These are phyloP conservation scores for Plasmopara muralis DNA, from an alignment of 352 stramenopile genomes.

Conservation along the genomic window DNA sequence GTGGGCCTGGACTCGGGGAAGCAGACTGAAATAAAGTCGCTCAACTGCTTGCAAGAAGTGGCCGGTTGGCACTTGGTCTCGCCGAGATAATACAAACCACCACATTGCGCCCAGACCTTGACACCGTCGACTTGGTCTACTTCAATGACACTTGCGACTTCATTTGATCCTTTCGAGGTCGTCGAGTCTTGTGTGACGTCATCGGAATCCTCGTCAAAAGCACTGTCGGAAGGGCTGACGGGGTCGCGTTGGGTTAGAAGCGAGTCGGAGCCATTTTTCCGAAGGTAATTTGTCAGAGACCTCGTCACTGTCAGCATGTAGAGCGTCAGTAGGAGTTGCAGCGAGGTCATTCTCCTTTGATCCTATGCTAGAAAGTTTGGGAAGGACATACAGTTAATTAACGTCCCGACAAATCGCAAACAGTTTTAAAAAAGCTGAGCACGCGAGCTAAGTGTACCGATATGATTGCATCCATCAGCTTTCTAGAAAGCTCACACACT, in stretches of 20 bases:
- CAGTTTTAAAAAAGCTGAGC: too few species aligned
- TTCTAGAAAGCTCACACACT: too few species aligned
- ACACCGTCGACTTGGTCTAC: constrained; percentile 10
- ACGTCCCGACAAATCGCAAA: too few species aligned
- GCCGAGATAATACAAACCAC: constrained; percentile 24
- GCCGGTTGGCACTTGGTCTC: constrained; percentile 18
- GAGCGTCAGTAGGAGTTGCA: constrained; percentile 10
- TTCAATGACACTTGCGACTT: constrained; percentile 2
- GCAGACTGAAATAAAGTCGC: constrained; percentile 28
- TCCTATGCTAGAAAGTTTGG: too few species aligned
- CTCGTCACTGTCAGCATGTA: constrained; percentile 4
- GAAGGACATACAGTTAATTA: too few species aligned
- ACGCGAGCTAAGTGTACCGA: too few species aligned
- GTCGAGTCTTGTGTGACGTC: constrained; percentile 14
- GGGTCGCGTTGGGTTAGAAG: constrained; percentile 2
- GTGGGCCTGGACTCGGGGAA: constrained; percentile 24
- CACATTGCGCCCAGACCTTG: constrained; percentile 23
- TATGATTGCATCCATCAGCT: too few species aligned
- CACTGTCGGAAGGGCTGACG: constrained; percentile 1
- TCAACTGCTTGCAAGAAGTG: constrained; percentile 27
- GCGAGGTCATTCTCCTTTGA: constrained; percentile 4
- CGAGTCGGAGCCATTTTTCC: neutral
- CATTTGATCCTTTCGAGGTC: constrained; percentile 5
- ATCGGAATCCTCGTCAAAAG: neutral
- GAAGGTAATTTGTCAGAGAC: constrained; percentile 9